Evolutionary conservation across 805 yeast species (phyloP), one percentile per base, ranked within the genome.

Genomic region (Candida nemodendra): DNA sequence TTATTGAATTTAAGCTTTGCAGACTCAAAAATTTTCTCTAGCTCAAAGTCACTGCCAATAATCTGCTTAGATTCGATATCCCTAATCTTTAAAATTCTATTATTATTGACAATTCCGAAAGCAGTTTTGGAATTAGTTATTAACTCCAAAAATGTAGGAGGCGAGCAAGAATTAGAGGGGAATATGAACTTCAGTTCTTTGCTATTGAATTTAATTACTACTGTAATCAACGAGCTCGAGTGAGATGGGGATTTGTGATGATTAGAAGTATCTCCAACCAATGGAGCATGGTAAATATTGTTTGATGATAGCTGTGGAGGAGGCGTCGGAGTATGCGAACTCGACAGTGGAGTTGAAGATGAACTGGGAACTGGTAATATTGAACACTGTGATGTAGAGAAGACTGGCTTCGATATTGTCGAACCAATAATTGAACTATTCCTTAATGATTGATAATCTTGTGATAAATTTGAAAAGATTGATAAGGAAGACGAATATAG

Each of bases 81-180:
- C 39, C 62, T 53, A 9, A 72, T 54, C 21, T 64, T 61, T 15
- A 72, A 49, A 9, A 64, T 58, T 30, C 62, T 45, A 17, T 56
- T 54, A 15, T 57, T 50, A 37, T 60, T 61, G 12, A 67, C 62
- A 22, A 80, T 73, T n/a, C 75, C 72, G 59, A 90, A 90, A 17
- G 90, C 84, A 34, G 72, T 67, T 38, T 77, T 78, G 12, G 87
- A 88, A 56, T 88, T 89, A 39, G 84, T 85, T 9, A 88, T 51
- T n/a, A 90, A 62, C 60, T 90, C 98, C 19, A 72, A 53, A 27
- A 81, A 64, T 0, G 93, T 81, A 2, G 98, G 98, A 5, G 95
- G 83, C 0, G 95, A 83, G 30, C 83, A 76, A 45, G 78, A 76
- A 32, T 69, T 60, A 4, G 78, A 70, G 11, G 84, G 77, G 58